Base-by-base conservation (phyloP, 345 rosid genomes). In the Eucalyptus polybractea region DNA sequence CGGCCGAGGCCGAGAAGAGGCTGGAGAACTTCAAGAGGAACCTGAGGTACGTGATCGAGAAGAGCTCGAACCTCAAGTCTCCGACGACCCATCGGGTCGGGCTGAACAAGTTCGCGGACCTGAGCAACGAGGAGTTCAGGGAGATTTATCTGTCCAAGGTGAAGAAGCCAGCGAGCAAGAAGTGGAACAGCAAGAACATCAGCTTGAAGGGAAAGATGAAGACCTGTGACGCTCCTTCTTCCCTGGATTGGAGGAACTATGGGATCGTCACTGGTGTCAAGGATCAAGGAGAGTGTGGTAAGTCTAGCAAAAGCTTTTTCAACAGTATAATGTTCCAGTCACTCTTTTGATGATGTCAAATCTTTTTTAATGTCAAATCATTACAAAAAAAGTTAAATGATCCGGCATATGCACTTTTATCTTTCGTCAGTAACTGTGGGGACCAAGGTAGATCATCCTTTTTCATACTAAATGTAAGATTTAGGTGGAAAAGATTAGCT, bases 231-330 rank as follows among this genome's bases (percentile, higher is more conserved):
- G 94, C 93, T 6, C 95, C 97, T 25, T 90, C 95, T 11, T 91
- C 94, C 88, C 91, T 95, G 92, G 96, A 95, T 90, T 95, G 97
- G 97, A 93, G 96, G 93, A 94, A 93, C 22, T 89, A 92, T 45
- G 96, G 97, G 33, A 86, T 90, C 62, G 97, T 95, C 16, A 94
- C 95, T 31, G 89, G 87, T 4, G 90, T 95, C 42, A 95, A 95
- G 91, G 91, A 95, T 90, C 97, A 94, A 89, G 96, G 95, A 37
- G 53, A 67, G 17, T 95, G 95, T 86, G 97, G 97, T 95, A 87
- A 81, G 92, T 62, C 53, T 5, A 49, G 44, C 49, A 13, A 88
- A 37, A 31, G 21, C 50, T 62, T 51, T 65, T 49, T 21, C 47
- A 11, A 25, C 47, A 21, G 85, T 40, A 40, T 11, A 21, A 22